Evolutionary conservation across 2,329 filamentous ascomycete genomes (phyloP).

Genomic region (Aspergillus udagawae): DNA sequence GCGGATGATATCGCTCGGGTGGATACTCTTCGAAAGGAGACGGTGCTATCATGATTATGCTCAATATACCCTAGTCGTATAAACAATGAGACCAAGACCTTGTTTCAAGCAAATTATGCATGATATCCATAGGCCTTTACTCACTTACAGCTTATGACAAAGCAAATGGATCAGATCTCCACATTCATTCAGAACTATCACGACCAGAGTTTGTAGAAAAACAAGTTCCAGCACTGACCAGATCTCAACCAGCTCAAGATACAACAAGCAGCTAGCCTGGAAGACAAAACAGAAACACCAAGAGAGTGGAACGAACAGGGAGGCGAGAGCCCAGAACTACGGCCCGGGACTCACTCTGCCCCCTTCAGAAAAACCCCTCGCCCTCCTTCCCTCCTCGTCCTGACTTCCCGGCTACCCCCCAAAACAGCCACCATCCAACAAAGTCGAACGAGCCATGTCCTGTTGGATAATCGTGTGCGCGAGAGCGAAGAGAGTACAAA

Average conservation of each 20-base stretch:
- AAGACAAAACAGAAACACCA: background rate
- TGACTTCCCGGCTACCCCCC: background rate
- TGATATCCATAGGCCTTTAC: background rate
- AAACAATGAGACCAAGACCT: background rate
- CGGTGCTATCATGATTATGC: background rate
- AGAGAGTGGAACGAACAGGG: background rate
- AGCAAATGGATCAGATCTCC: background rate
- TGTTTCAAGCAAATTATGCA: background rate
- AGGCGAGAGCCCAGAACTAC: background rate
- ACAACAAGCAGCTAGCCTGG: background rate
- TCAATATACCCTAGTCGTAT: background rate
- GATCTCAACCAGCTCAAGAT: background rate
- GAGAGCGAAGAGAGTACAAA: background rate
- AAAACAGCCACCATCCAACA: background rate
- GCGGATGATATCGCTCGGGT: conserved; percentile 26
- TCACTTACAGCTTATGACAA: background rate
- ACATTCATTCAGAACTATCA: background rate
- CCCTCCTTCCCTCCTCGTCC: background rate
- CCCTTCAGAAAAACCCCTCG: background rate
- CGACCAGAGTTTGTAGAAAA: background rate
- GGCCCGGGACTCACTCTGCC: background rate
- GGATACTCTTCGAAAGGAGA: conserved; percentile 25
- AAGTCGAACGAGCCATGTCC: background rate
- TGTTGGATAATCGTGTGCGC: background rate
- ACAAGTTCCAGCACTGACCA: background rate